These are phyloP conservation scores for Vitis labrusca DNA, from an alignment of 164 flowering plant genomes.

Conservation along the genomic window DNA sequence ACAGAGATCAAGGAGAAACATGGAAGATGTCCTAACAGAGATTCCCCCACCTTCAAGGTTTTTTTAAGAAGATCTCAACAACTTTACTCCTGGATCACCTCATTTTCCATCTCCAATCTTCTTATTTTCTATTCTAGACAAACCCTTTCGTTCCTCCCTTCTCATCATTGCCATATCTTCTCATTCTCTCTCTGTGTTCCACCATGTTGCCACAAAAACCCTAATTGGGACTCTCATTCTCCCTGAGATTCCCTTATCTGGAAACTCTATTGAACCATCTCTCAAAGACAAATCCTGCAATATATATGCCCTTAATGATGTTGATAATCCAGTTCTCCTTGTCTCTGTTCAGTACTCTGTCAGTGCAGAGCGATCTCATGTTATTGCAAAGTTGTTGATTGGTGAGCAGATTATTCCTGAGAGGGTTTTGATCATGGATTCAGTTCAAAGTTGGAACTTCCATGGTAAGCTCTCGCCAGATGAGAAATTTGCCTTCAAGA, in stretches of 20 bases:
- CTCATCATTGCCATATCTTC: conserved; percentile 69
- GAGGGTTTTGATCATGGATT: conserved; percentile 63
- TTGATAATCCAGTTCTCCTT: conserved; percentile 23
- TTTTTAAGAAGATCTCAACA: conserved; percentile 74
- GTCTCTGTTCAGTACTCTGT: conserved; percentile 47
- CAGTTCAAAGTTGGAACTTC: conserved; percentile 61
- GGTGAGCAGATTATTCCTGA: conserved; percentile 53
- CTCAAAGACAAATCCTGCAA: conserved; percentile 54
- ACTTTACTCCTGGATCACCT: conserved; percentile 57
- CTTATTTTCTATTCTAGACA: conserved; percentile 35
- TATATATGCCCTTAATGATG: conserved; percentile 43
- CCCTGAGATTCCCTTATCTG: conserved; percentile 65
- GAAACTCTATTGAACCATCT: conserved; percentile 51
- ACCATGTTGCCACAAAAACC: conserved; percentile 54
- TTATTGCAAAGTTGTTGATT: conserved; percentile 55
- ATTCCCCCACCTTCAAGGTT: conserved; percentile 76
- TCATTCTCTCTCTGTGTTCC: conserved; percentile 55
- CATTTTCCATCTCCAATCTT: conserved; percentile 63
- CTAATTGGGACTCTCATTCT: conserved; percentile 66
- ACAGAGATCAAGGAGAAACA: conserved; percentile 10
- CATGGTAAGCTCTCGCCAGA: conserved; percentile 66
- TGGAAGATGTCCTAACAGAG: conserved; percentile 77
- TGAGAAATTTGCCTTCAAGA: conserved; percentile 59
- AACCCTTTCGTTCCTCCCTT: conserved; percentile 52
- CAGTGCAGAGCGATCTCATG: conserved; percentile 56